Base-by-base conservation (phyloP, 2,329 filamentous ascomycete genomes). In the Zymoseptoria pseudotritici region DNA sequence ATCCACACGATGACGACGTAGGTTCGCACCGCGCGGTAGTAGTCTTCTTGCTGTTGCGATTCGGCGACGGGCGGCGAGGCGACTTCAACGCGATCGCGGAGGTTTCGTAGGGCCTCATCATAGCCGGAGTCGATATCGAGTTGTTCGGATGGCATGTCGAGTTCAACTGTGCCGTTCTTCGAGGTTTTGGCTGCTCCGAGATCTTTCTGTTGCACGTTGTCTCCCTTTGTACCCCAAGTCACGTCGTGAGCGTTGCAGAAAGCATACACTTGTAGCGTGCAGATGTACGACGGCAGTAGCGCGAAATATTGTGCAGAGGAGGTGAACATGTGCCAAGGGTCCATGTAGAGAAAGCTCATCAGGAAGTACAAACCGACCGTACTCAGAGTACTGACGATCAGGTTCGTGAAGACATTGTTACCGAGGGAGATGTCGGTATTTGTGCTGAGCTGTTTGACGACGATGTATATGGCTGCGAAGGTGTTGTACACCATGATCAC, bases 191-290 rank as follows among this genome's bases (percentile, higher is more conserved):
- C 94, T 5, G 89, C 86, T 59, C 94, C 94, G 0, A 99, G 85
- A 72, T 99, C 95, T 7, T 89, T 97, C 75, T 90, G 88, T 69
- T 94, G 87, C 42, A 96, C 86, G 75, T 99, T 99, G 81, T 99
- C 94, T 59, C 94, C 94, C 78, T 99, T 99, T 53, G 94, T 99
- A 52, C 94, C 94, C 94, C 94, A 99, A 0, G 92, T 96, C 20
- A 99, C 91, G 73, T 99, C 94, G 83, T 99, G 94, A 0, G 93
- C 96, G 78, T 99, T 99, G 80, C 94, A 97, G 76, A 99, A 99
- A 51, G 94, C 94, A 77, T 99, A 99, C 20, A 97, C 91, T 75
- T 99, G 94, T 2, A 99, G 82, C 0, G 91, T 97, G 79, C 94
- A 97, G 76, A 99, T 96, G 79, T 97, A 99, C 49, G 83, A 87